Conservation (phyloP, 208 protist genomes). For the Wallacemonas sp. region DNA sequence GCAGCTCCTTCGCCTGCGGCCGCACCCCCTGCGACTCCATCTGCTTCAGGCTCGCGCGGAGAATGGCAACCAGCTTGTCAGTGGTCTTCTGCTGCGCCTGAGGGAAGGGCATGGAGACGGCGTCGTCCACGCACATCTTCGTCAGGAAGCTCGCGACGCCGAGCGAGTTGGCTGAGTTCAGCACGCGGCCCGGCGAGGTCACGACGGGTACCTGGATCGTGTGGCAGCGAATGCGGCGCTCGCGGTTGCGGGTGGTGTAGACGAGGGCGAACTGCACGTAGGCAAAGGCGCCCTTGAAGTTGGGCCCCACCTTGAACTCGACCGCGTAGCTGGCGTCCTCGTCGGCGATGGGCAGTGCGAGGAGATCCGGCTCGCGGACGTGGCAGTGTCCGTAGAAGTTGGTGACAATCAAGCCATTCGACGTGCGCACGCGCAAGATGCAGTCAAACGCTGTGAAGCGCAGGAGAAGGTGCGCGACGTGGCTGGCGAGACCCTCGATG, state of each 20-base stretch:
- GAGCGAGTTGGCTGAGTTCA: slow-evolving; percentile 77
- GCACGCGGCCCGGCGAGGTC: slow-evolving; percentile 35
- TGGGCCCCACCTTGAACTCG: slow-evolving; percentile 64
- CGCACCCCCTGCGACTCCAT: slow-evolving; percentile 49
- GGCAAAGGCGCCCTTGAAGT: slow-evolving; percentile 63
- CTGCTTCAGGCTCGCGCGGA: slow-evolving; percentile 46
- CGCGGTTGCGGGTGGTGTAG: slow-evolving; percentile 74
- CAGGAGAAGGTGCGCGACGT: slow-evolving; percentile 80
- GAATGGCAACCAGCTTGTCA: slow-evolving; percentile 51
- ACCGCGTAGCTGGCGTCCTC: slow-evolving; percentile 89
- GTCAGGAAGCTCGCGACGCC: slow-evolving; percentile 69
- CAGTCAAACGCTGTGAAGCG: slow-evolving; percentile 94
- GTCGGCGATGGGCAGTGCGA: slow-evolving; percentile 93
- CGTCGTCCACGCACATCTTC: slow-evolving; percentile 75
- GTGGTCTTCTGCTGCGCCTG: slow-evolving; percentile 68
- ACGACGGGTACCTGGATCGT: slow-evolving; percentile 74
- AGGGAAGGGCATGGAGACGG: slow-evolving; percentile 50
- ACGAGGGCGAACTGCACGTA: slow-evolving; percentile 87
- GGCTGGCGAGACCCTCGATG: slow-evolving; percentile 61
- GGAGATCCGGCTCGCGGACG: slow-evolving; percentile 93
- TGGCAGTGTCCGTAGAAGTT: slow-evolving; percentile 97
- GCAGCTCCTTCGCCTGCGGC: slow-evolving; percentile 40
- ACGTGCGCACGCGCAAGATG: slow-evolving; percentile 95
- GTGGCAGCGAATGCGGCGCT: slow-evolving; percentile 87
- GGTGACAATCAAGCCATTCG: slow-evolving; percentile 75